These are phyloP conservation scores for Phytopythium montanum DNA, from an alignment of 352 stramenopile species.

Conservation along the genomic window DNA sequence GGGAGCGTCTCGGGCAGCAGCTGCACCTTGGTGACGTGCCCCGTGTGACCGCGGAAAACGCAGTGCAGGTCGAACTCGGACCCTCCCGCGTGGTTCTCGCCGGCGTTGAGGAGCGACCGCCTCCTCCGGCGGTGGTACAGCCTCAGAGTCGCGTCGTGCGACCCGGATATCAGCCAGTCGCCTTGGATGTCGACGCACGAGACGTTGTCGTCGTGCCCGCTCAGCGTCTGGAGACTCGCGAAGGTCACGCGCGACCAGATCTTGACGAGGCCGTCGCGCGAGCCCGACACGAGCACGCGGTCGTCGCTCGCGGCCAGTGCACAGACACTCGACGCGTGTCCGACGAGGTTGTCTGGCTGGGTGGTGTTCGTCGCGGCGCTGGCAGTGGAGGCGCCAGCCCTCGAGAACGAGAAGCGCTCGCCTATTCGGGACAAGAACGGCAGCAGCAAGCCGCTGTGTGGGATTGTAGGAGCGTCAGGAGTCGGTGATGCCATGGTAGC, in stretches of 20 bases:
- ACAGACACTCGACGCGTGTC: slow-evolving; percentile 59
- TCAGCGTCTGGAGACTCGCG: slow-evolving; percentile 57
- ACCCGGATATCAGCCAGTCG: slow-evolving; percentile 64
- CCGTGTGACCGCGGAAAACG: slow-evolving; percentile 41
- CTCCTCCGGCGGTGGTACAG: slow-evolving; percentile 32
- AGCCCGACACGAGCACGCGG: slow-evolving; percentile 59
- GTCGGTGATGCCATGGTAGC: background rate
- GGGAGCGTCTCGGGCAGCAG: slow-evolving; percentile 24
- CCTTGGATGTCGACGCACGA: slow-evolving; percentile 47
- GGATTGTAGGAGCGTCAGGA: background rate
- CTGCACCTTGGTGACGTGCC: slow-evolving; percentile 54
- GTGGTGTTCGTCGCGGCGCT: background rate
- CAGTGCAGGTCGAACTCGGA: slow-evolving; percentile 35
- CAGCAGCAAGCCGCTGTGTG: background rate
- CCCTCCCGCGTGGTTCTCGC: background rate
- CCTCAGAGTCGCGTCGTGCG: slow-evolving; percentile 57
- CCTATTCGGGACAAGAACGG: background rate
- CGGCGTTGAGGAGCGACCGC: background rate
- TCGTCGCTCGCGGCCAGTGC: slow-evolving; percentile 46
- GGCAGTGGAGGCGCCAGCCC: background rate
- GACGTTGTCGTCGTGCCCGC: slow-evolving; percentile 60
- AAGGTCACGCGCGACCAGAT: slow-evolving; percentile 57
- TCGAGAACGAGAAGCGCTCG: background rate
- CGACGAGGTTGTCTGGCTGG: slow-evolving; percentile 42
- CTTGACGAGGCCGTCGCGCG: slow-evolving; percentile 66